A percentile compares a stretch with the other conserved stretches of the same genome.
Evolutionary conservation across 176 grass and related monocot genomes (phyloP).

Genomic region (Carex myosuroides): DNA sequence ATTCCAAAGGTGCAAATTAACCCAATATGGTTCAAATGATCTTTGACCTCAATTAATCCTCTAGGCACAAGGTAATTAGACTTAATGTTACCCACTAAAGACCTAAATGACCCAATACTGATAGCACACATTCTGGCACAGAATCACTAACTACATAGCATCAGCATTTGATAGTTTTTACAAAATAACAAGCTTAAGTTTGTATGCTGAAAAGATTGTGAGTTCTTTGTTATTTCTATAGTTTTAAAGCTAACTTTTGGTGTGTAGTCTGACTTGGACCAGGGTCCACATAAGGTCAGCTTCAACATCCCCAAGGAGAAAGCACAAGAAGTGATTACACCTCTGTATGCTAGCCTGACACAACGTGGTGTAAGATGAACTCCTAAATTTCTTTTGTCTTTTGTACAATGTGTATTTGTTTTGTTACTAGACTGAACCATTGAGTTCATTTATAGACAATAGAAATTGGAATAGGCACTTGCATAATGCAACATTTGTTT

Average conservation of each 20-base stretch:
- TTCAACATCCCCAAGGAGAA: slow-evolving; percentile 56
- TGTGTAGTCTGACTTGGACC: slow-evolving; percentile 62
- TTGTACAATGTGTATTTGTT: not conserved
- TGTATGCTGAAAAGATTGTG: not conserved
- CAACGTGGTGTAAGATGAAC: slow-evolving; percentile 52
- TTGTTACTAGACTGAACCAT: not conserved
- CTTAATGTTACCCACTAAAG: not conserved
- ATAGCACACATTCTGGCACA: not conserved
- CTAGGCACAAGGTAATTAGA: not conserved
- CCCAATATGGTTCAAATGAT: not conserved
- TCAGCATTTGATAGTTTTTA: not conserved
- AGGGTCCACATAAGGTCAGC: slow-evolving; percentile 82
- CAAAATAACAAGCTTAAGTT: not conserved
- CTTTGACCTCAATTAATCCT: not conserved
- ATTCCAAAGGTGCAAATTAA: not conserved
- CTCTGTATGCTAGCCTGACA: slow-evolving; percentile 40
- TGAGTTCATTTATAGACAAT: not conserved
- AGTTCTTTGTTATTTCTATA: not conserved
- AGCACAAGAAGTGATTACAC: slow-evolving; percentile 55
- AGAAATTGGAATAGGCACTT: no score
- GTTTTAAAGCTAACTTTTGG: not conserved
- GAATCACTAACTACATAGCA: not conserved
- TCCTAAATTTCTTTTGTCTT: not conserved
- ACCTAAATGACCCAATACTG: not conserved
- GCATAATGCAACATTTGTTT: not conserved